phyloP scores from a whole-genome alignment of 345 rosid genomes.

The Carallia pectinifolia region DNA sequence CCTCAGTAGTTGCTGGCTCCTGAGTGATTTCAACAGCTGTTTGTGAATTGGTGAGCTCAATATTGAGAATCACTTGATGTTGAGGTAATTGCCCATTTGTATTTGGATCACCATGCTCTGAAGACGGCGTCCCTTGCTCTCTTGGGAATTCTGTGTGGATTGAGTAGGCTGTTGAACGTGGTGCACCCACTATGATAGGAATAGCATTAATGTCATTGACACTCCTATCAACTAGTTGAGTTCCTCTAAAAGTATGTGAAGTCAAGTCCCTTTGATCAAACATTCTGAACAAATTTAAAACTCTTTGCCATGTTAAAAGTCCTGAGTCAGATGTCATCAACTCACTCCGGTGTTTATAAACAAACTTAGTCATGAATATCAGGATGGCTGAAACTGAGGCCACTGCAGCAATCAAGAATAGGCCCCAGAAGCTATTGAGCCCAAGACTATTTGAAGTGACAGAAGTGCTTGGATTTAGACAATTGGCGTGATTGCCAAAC shows the following conservation, averaged over 20 bases:
- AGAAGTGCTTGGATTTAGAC: neutral
- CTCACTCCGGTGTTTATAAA: neutral
- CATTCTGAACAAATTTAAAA: conserved; percentile 4
- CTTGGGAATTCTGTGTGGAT: neutral
- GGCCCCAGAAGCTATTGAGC: conserved; percentile 18
- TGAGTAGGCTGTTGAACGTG: neutral
- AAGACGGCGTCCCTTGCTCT: neutral
- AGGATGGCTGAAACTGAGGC: conserved; percentile 8
- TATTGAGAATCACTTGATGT: neutral
- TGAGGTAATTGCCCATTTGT: neutral
- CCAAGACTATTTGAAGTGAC: conserved; percentile 10
- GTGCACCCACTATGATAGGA: neutral
- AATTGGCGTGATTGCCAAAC: neutral
- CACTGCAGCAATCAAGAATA: conserved; percentile 19
- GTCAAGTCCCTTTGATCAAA: conserved; percentile 14
- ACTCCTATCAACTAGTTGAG: neutral
- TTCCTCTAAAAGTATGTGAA: conserved; percentile 2
- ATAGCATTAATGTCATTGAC: too few species aligned
- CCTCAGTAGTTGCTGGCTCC: too few species aligned
- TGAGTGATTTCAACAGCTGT: too few species aligned
- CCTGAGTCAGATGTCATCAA: neutral
- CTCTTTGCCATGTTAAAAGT: neutral
- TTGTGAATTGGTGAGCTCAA: neutral
- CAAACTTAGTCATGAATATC: neutral
- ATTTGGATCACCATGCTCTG: neutral